Conservation (phyloP, 768 basidiomycete species). For the Roridomyces roridus region DNA sequence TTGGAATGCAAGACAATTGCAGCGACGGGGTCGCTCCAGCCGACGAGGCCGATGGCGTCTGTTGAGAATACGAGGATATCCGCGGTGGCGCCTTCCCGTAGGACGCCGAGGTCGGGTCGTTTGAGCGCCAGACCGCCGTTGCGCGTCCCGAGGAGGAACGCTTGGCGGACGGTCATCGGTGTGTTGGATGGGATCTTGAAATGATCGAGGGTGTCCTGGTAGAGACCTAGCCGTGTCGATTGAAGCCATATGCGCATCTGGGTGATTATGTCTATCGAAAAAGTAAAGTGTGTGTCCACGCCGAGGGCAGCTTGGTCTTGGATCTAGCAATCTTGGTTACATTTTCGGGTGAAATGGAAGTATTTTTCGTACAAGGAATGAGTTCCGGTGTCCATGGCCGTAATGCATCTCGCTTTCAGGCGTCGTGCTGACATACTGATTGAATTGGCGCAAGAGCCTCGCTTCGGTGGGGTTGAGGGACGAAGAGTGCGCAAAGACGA, state of each 20-base stretch:
- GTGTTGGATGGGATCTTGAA: conserved; percentile 11
- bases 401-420: conserved; percentile 20
- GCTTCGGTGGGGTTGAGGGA: conserved; percentile 3
- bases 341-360: not conserved
- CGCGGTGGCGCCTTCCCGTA: conserved; percentile 9
- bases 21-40: conserved; percentile 16
- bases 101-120: conserved; percentile 12
- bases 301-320: conserved; percentile 11
- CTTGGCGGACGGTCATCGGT: conserved; percentile 12
- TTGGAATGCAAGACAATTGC: conserved; percentile 15
- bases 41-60: conserved; percentile 9
- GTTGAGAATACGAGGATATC: conserved; percentile 11
- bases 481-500: conserved; percentile 13
- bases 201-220: conserved; percentile 9
- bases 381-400: conserved; percentile 4
- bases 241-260: conserved; percentile 17
- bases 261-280: conserved; percentile 8
- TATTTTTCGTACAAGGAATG: not conserved
- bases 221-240: conserved; percentile 2
- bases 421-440: conserved; percentile 12
- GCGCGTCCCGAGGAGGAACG: conserved; percentile 14
- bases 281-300: conserved; percentile 15
- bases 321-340: not conserved
- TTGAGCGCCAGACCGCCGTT: conserved; percentile 17
- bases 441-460: conserved; percentile 7